Conservation (phyloP, 2,329 filamentous ascomycete genomes). For the Alternaria metachromatica region DNA sequence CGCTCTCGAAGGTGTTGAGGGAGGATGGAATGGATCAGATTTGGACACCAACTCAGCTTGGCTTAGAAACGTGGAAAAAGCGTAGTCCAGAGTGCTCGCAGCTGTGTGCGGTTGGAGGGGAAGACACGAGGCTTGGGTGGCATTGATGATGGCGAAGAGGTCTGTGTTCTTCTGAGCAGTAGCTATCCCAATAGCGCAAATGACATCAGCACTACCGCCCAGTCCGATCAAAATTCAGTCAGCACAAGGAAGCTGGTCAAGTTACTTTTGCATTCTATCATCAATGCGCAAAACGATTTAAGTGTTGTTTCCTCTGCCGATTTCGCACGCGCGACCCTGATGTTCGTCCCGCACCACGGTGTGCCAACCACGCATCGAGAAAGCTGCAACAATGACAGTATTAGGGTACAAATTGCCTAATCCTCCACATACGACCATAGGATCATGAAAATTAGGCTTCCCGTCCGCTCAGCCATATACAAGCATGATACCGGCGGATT, state of each 20-base stretch:
- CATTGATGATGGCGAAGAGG: not conserved
- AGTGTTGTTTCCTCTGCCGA: not conserved
- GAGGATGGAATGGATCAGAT: not conserved
- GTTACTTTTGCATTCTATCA: not conserved
- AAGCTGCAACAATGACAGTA: too few relatives aligned
- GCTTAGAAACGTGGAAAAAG: not conserved
- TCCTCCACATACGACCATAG: too few relatives aligned
- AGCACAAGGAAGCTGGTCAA: not conserved
- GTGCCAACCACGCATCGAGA: rapidly evolving
- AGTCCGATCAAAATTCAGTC: not conserved
- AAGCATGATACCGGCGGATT: too few relatives aligned
- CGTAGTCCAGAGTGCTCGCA: not conserved
- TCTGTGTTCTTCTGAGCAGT: not conserved
- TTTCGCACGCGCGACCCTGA: not conserved
- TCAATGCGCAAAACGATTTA: not conserved
- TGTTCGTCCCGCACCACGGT: not conserved
- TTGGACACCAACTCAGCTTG: not conserved
- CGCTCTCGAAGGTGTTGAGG: not conserved
- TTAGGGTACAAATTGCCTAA: too few relatives aligned
- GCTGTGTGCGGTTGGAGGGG: not conserved
- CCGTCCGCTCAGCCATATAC: too few relatives aligned
- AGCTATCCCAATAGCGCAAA: not conserved
- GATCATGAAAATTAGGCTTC: too few relatives aligned
- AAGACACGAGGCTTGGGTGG: not conserved
- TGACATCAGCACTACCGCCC: not conserved